Evolutionary conservation across 805 yeast genomes (phyloP).

Genomic region (Ogataea naganishii): DNA sequence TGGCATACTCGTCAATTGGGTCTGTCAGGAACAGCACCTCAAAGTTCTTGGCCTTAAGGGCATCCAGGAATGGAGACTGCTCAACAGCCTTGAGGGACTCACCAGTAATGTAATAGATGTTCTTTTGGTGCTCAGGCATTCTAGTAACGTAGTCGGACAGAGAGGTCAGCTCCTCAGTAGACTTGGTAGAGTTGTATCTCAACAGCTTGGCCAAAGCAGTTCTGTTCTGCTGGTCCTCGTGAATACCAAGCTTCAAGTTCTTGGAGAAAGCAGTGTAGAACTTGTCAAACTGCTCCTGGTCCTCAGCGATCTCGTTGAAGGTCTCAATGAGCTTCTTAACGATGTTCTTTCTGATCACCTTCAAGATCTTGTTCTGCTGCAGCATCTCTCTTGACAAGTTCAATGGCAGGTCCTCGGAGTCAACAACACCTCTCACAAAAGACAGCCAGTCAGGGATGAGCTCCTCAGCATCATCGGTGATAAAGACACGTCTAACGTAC

Average conservation of each 20-base stretch:
- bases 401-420: conserved; percentile 98
- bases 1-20: conserved; percentile 99
- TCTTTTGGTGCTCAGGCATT: conserved; percentile 99
- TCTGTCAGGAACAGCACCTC: conserved; percentile 97
- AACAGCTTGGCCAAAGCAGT: conserved; percentile 87
- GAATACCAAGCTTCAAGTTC: conserved; percentile 98
- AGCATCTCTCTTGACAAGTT: conserved; percentile 99
- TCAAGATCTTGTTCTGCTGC: conserved; percentile 99
- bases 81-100: conserved; percentile 96
- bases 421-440: conserved; percentile 98
- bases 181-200: conserved; percentile 95
- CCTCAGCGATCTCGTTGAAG: conserved; percentile 99
- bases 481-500: conserved; percentile 98
- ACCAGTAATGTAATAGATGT: conserved; percentile 98
- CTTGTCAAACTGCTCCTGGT: conserved; percentile 95
- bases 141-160: conserved; percentile 96
- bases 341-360: conserved; percentile 98
- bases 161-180: conserved; percentile 89
- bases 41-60: conserved; percentile 95
- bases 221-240: conserved; percentile 99
- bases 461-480: conserved; percentile 99
- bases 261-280: conserved; percentile 97
- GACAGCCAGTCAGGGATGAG: conserved; percentile 98
- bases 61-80: conserved; percentile 98
- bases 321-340: conserved; percentile 98